Evolutionary conservation across 495 filamentous ascomycete species (phyloP), one percentile per base, ranked within the genome.

Genomic region (Immersiella caudata): DNA sequence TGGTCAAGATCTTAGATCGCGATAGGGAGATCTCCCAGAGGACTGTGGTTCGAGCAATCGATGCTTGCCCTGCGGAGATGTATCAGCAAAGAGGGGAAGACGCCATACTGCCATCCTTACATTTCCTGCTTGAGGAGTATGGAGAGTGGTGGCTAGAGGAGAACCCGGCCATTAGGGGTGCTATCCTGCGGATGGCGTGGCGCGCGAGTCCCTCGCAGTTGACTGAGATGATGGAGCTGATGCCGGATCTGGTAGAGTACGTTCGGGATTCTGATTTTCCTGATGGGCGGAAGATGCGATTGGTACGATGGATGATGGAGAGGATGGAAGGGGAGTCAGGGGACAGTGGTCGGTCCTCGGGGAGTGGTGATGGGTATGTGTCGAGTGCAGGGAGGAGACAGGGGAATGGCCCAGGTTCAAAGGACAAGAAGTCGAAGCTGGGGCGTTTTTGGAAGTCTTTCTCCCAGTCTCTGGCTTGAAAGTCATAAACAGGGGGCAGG

Each of bases 181-280:
- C 52, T 2, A 55, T 55, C 8, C 3, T 55, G 20, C 6, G 52
- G 24, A n/a, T 55, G 14, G 52, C 52, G 20, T 55, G 52, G 52
- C 9, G 24, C 2, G 52, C 52, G 1, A 14, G 20, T 2, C 16
- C 14, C 2, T 2, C 9, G 7, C 52, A 3, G 52, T 22, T 55
- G 52, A 14, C 2, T 11, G 5, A 55, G 52, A 55, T 55, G 16
- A n/a, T 55, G 16, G 1, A 11, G 14, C n/a, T 55, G 52, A 55
- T 55, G 52, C 52, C 52, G 24, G n/a, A n/a, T n/a, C 52, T 55
- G 20, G 9, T 11, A 14, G 52, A 55, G n/a, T 55, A 55, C 52
- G 12, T 55, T 22, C 25, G 52, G 20, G 52, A 55, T 12, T 55
- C 52, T 2, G 52, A 55, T 2, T 22, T 4, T 2, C 52, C 52